Evolutionary conservation across 2,329 filamentous ascomycete genomes (phyloP).

Genomic region (Alternaria ethzedia): DNA sequence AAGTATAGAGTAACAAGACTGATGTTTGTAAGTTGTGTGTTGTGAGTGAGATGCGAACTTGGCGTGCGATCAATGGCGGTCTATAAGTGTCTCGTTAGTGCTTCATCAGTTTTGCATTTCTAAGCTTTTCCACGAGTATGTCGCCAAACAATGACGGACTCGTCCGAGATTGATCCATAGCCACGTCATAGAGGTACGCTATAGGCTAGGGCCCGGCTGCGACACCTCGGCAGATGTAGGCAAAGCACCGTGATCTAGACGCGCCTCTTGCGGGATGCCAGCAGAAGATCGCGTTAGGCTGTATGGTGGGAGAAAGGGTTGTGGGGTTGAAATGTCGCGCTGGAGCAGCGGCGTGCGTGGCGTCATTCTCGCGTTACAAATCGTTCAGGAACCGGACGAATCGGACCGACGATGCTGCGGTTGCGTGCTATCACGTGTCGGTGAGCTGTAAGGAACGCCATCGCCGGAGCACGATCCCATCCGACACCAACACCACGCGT

Average conservation of each 20-base stretch:
- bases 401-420: slow-evolving; percentile 8
- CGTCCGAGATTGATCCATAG: slow-evolving; percentile 4
- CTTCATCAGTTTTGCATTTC: slow-evolving; percentile 5
- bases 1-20: background rate
- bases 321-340: background rate
- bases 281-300: slow-evolving; percentile 1
- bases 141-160: background rate
- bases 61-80: background rate
- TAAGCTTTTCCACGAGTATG: slow-evolving; percentile 1
- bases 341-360: background rate
- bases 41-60: background rate
- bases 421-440: background rate
- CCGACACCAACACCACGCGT: background rate
- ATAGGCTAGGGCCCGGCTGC: background rate
- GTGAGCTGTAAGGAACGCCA: background rate
- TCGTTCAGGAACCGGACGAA: background rate
- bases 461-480: background rate
- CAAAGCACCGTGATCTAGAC: background rate
- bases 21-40: background rate
- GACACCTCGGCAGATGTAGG: slow-evolving; percentile 13
- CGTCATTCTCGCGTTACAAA: background rate
- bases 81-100: background rate
- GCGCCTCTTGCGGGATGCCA: background rate
- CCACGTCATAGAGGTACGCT: slow-evolving; percentile 10
- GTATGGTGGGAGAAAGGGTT: background rate